phyloP scores from a whole-genome alignment of 2,329 filamentous ascomycete genomes.

The Colletotrichum navitas region DNA sequence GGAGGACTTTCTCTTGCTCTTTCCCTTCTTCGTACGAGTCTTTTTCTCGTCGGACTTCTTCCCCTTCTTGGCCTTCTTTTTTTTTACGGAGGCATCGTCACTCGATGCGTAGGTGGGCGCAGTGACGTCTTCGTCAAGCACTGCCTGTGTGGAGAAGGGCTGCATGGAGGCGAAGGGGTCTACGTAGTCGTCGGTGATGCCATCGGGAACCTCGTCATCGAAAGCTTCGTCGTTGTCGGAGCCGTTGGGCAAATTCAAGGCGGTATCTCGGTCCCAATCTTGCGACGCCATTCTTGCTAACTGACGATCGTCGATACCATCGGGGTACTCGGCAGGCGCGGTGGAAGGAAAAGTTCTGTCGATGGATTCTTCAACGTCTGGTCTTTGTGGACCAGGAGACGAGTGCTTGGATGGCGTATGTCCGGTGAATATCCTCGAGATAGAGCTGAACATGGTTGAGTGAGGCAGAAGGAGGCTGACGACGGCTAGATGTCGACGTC shows the following conservation, averaged over 20 bases:
- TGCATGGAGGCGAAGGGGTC: slow-evolving; percentile 33
- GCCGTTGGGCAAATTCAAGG: neutral
- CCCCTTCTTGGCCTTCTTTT: slow-evolving; percentile 22
- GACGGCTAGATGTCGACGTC: neutral
- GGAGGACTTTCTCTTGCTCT: slow-evolving; percentile 7
- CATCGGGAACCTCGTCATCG: slow-evolving; percentile 8
- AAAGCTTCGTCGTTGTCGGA: slow-evolving; percentile 4
- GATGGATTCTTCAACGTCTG: slow-evolving; percentile 1
- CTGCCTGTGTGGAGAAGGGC: slow-evolving; percentile 34
- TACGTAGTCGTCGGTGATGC: slow-evolving; percentile 28
- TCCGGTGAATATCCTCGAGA: slow-evolving; percentile 28
- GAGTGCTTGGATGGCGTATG: slow-evolving; percentile 31
- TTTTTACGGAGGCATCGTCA: slow-evolving; percentile 1
- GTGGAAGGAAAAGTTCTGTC: slow-evolving; percentile 18
- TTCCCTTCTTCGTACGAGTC: slow-evolving; percentile 13
- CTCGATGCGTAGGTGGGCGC: neutral
- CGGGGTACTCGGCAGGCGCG: slow-evolving; percentile 23
- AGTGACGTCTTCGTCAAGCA: neutral
- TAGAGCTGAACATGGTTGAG: slow-evolving; percentile 34
- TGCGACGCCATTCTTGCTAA: slow-evolving; percentile 14
- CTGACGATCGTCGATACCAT: slow-evolving; percentile 16
- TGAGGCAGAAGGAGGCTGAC: neutral
- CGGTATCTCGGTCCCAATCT: neutral
- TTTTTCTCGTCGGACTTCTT: slow-evolving; percentile 24
- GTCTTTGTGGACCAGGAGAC: slow-evolving; percentile 33